A percentile compares a stretch with the other conserved stretches of the same genome.
phyloP scores from a whole-genome alignment of 2,329 filamentous ascomycete species.

The Sclerotinia minor region DNA sequence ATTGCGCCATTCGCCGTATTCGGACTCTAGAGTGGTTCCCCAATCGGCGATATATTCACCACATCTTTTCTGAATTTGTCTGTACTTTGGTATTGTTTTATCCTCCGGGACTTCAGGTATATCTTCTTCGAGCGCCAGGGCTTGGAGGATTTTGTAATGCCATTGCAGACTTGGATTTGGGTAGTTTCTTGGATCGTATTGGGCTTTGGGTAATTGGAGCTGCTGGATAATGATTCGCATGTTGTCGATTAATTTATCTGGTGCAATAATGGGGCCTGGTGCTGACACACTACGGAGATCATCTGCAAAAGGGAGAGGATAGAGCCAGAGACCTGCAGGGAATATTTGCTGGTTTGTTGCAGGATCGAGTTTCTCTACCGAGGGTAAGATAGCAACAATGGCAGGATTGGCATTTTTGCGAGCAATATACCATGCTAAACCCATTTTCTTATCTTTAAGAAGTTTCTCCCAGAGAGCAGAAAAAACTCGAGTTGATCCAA shows the following conservation, averaged over 20 bases:
- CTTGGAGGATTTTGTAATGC: slow-evolving; percentile 94
- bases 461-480: slow-evolving; percentile 88
- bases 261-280: slow-evolving; percentile 54
- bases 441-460: slow-evolving; percentile 75
- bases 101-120: slow-evolving; percentile 71
- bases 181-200: slow-evolving; percentile 83
- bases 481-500: slow-evolving; percentile 92
- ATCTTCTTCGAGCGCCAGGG: slow-evolving; percentile 88
- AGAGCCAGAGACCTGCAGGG: slow-evolving; percentile 84
- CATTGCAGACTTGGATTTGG: slow-evolving; percentile 92
- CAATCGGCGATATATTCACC: slow-evolving; percentile 78
- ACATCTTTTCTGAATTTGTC: slow-evolving; percentile 79
- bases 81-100: slow-evolving; percentile 79
- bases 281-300: slow-evolving; percentile 76
- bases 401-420: slow-evolving; percentile 77
- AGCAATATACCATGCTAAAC: slow-evolving; percentile 84
- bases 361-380: slow-evolving; percentile 64
- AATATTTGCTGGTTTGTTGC: slow-evolving; percentile 66
- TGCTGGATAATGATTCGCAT: slow-evolving; percentile 81
- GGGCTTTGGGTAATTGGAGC: slow-evolving; percentile 75
- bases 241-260: slow-evolving; percentile 71
- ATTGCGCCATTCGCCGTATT: neutral
- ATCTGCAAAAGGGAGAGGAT: slow-evolving; percentile 84
- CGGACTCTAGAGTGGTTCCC: slow-evolving; percentile 65
- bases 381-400: slow-evolving; percentile 79